phyloP scores from a whole-genome alignment of 2,329 filamentous ascomycete species.

The Epichloe scottii region DNA sequence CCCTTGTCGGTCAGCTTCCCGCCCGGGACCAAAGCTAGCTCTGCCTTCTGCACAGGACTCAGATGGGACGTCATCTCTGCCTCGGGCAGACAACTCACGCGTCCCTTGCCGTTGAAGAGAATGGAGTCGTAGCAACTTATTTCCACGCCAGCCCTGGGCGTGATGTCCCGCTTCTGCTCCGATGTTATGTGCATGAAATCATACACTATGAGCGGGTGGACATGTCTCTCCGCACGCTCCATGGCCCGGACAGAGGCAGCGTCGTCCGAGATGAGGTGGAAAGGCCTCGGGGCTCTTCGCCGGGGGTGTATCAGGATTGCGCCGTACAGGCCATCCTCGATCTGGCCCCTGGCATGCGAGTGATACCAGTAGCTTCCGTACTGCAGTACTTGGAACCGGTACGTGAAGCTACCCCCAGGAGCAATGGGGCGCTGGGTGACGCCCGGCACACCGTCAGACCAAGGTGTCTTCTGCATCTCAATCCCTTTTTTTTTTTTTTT shows the following conservation, averaged over 20 bases:
- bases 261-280: conserved; percentile 30
- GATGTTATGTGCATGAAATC: conserved; percentile 46
- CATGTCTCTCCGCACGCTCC: conserved; percentile 32
- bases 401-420: conserved; percentile 26
- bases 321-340: conserved; percentile 49
- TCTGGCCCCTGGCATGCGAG: conserved; percentile 39
- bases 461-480: conserved; percentile 39
- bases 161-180: conserved; percentile 30
- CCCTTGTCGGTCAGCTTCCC: conserved; percentile 28
- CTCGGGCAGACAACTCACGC: conserved; percentile 35
- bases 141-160: conserved; percentile 32
- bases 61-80: conserved; percentile 29
- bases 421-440: conserved; percentile 40
- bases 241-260: conserved; percentile 30
- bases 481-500: conserved; percentile 22
- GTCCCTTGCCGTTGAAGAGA: conserved; percentile 49
- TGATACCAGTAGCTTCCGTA: conserved; percentile 52
- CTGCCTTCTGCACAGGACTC: conserved; percentile 17
- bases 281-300: conserved; percentile 26
- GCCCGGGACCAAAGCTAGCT: conserved; percentile 17
- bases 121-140: conserved; percentile 47
- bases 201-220: conserved; percentile 36
- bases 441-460: conserved; percentile 49
- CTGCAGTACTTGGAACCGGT: conserved; percentile 42
- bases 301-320: conserved; percentile 37